Evolutionary conservation across 345 rosid genomes (phyloP), one percentile per base, ranked within the genome.

Genomic region (Carallia brachiata): DNA sequence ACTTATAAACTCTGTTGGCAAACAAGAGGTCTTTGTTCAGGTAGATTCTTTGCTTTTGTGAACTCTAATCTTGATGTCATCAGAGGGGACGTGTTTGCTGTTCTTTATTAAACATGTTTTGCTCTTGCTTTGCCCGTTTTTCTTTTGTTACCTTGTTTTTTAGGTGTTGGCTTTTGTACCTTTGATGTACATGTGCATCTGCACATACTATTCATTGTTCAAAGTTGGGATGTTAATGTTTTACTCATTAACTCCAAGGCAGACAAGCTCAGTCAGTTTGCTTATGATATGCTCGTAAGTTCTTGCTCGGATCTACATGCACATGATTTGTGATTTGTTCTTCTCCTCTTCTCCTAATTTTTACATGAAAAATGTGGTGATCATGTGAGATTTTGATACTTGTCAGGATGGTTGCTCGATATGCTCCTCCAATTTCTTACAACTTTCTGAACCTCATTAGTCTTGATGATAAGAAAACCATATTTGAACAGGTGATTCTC

Each of bases 231-330:
- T 90, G 99, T 80, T 92, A 73, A 90, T 92, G 99, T 90, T 96
- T 70, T 96, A 96, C 87, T 96, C 99, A 36, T 81, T 96, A 54
- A 96, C 99, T 57, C 97, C 97, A 3, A 84, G 96, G 61, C 98
- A 90, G 83, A 96, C 99, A 50, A 92, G 98, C 76, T 87, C 99
- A 57, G 99, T 96, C 65, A 89, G 88, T 81, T 83, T 96, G 87
- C 92, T 96, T 64, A 92, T 96, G 99, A 96, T 96, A 79, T 92
- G 99, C 89, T 96, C 98, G 98, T 96, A 81, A 88, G 97, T 79
- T 53, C 66, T 77, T 67, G 16, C 67, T 71, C 6, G 4, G 58
- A 65, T 27, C 60, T 65, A 13, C 23, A 4, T 75, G 44, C 18
- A 48, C 36, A 15, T 67, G 44, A 57, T 66, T n/a, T n/a, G n/a